These are phyloP conservation scores for Neocatenulostroma microsporum DNA, from an alignment of 2,329 filamentous ascomycete species.

Conservation along the genomic window DNA sequence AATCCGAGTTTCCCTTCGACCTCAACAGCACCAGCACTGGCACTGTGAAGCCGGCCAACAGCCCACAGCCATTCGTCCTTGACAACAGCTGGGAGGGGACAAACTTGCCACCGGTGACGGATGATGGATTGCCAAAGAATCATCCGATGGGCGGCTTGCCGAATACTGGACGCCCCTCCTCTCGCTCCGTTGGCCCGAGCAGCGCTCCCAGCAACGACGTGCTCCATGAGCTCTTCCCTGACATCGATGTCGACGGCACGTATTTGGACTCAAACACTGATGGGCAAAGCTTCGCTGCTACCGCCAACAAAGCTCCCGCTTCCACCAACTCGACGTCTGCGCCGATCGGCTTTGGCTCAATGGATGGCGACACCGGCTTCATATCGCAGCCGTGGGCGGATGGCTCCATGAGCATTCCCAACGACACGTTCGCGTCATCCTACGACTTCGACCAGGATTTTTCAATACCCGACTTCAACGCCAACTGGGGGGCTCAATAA, in stretches of 20 bases:
- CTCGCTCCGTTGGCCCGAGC: constrained; percentile 22
- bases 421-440: constrained; percentile 22
- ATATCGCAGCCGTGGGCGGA: constrained; percentile 27
- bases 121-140: constrained; percentile 12
- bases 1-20: constrained; percentile 4
- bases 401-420: constrained; percentile 25
- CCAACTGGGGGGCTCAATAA: constrained; percentile 26
- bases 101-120: constrained; percentile 9
- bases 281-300: constrained; percentile 7
- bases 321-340: constrained; percentile 8
- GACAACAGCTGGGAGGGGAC: constrained; percentile 17
- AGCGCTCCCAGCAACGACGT: constrained; percentile 25
- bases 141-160: constrained; percentile 10
- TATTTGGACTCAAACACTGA: constrained; percentile 12
- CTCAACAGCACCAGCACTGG: constrained; percentile 1
- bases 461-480: constrained; percentile 17
- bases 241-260: constrained; percentile 20
- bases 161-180: constrained; percentile 17
- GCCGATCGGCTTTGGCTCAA: constrained; percentile 15
- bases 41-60: constrained; percentile 8
- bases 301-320: constrained; percentile 8
- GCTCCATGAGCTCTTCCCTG: constrained; percentile 27
- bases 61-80: constrained; percentile 11
- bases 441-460: constrained; percentile 26
- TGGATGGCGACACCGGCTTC: constrained; percentile 17